Evolutionary conservation across 2,329 filamentous ascomycete species (phyloP).

Genomic region (Colletotrichum orbiculare): DNA sequence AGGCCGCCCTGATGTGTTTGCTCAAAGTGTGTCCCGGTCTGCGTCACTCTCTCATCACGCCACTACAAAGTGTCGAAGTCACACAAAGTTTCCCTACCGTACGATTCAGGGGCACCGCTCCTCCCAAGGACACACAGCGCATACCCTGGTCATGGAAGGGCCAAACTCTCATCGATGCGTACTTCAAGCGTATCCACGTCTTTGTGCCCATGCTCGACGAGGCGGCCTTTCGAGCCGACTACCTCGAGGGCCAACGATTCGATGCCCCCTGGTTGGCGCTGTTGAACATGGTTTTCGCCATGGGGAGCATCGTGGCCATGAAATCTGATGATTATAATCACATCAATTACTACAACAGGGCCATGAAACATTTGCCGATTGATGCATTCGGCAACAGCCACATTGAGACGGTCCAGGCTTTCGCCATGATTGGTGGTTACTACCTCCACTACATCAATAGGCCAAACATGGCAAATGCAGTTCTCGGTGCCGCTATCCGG

Average conservation of each 20-base stretch:
- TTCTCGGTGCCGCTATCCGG: constrained; percentile 76
- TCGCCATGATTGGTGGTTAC: constrained; percentile 78
- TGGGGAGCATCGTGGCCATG: constrained; percentile 77
- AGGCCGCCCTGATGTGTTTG: constrained; percentile 80
- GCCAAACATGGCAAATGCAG: constrained; percentile 80
- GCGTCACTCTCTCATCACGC: constrained; percentile 56
- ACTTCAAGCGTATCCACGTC: constrained; percentile 78
- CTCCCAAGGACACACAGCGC: constrained; percentile 58
- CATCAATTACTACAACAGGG: constrained; percentile 75
- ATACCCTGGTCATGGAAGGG: constrained; percentile 72
- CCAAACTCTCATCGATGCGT: constrained; percentile 77
- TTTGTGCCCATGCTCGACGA: constrained; percentile 82
- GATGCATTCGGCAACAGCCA: constrained; percentile 71
- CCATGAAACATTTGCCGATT: constrained; percentile 73
- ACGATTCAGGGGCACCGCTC: constrained; percentile 53
- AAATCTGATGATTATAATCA: constrained; percentile 74
- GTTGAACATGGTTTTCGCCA: constrained; percentile 80
- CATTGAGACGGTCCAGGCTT: constrained; percentile 78
- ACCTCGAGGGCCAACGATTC: constrained; percentile 63
- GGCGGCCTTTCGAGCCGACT: constrained; percentile 72
- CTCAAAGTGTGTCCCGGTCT: constrained; percentile 64
- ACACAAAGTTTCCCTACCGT: constrained; percentile 57
- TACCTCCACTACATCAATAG: constrained; percentile 84
- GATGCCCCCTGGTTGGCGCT: constrained; percentile 78
- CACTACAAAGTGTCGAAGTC: constrained; percentile 59